Percentiles rank a stretch among this genome's conserved stretches.
phyloP scores from a whole-genome alignment of 2,329 filamentous ascomycete species.

The Arachnopeziza araneosa region DNA sequence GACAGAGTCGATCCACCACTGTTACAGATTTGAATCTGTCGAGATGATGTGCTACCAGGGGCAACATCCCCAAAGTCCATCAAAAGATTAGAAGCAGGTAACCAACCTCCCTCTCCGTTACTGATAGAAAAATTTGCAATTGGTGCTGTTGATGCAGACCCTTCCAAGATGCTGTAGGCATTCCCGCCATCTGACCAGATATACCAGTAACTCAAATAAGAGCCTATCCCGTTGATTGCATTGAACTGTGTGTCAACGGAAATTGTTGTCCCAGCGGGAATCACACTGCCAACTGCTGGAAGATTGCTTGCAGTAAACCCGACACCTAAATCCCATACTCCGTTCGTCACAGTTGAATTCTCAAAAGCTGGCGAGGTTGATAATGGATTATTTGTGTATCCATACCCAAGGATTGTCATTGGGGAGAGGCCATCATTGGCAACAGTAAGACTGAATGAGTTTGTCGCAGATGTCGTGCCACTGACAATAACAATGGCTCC shows the following conservation, averaged over 20 bases:
- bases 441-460: conserved; percentile 28
- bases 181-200: conserved; percentile 29
- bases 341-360: conserved; percentile 23
- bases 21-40: conserved; percentile 28
- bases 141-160: conserved; percentile 26
- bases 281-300: conserved; percentile 24
- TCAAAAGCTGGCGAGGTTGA: conserved; percentile 15
- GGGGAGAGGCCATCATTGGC: conserved; percentile 30
- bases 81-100: conserved; percentile 14
- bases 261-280: conserved; percentile 22
- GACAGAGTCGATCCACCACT: conserved; percentile 28
- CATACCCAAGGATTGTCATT: conserved; percentile 31
- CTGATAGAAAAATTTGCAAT: conserved; percentile 28
- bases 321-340: conserved; percentile 21
- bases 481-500: conserved; percentile 30
- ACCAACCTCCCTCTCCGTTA: conserved; percentile 30
- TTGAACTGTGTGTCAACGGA: conserved; percentile 28
- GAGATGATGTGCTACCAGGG: conserved; percentile 22
- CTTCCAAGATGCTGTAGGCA: conserved; percentile 25
- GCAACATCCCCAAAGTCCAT: conserved; percentile 28
- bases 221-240: conserved; percentile 22
- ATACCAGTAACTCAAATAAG: conserved; percentile 28
- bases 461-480: conserved; percentile 15
- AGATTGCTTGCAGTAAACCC: conserved; percentile 21
- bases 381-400: conserved; percentile 25